phyloP scores from a whole-genome alignment of 2,329 filamentous ascomycete species.

The Talaromyces islandicus region DNA sequence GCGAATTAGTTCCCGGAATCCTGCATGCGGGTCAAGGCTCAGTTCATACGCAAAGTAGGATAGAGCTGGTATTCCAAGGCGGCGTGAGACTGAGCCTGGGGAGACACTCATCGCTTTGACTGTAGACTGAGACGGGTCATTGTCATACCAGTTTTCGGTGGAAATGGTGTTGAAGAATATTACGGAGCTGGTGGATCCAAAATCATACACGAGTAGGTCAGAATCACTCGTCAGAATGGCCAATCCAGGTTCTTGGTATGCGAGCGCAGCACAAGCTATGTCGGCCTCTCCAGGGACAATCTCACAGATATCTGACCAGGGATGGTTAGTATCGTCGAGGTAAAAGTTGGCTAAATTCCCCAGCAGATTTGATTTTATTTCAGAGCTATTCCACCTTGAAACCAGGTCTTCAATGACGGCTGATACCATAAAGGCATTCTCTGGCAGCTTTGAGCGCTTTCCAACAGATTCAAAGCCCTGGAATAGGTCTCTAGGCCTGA shows the following conservation, averaged over 20 bases:
- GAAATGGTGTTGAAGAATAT: conserved; percentile 64
- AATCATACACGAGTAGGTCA: conserved; percentile 70
- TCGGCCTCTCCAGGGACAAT: conserved; percentile 84
- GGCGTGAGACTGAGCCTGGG: conserved; percentile 24
- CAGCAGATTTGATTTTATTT: conserved; percentile 16
- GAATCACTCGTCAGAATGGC: conserved; percentile 78
- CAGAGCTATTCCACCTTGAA: conserved; percentile 35
- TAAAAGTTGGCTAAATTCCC: conserved; percentile 18
- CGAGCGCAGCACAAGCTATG: conserved; percentile 64
- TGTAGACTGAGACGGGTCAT: conserved; percentile 12
- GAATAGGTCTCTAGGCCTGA: conserved; percentile 21
- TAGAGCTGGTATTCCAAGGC: conserved; percentile 29
- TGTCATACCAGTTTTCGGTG: conserved; percentile 13
- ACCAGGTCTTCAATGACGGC: conserved; percentile 66
- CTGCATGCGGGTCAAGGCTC: conserved; percentile 21
- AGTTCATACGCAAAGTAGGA: conserved; percentile 37
- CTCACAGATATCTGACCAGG: conserved; percentile 36
- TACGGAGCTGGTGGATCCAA: conserved; percentile 57
- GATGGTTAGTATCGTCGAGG: conserved; percentile 14
- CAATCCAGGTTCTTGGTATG: conserved; percentile 46
- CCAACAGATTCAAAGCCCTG: conserved; percentile 18
- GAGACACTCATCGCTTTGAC: conserved; percentile 34
- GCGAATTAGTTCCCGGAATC: conserved; percentile 26
- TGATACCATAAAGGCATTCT: conserved; percentile 68
- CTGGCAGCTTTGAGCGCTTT: conserved; percentile 37